Percentiles rank a stretch among this genome's conserved stretches.
Evolutionary conservation across 208 protist species (phyloP).

Genomic region (Crithidia bombi): DNA sequence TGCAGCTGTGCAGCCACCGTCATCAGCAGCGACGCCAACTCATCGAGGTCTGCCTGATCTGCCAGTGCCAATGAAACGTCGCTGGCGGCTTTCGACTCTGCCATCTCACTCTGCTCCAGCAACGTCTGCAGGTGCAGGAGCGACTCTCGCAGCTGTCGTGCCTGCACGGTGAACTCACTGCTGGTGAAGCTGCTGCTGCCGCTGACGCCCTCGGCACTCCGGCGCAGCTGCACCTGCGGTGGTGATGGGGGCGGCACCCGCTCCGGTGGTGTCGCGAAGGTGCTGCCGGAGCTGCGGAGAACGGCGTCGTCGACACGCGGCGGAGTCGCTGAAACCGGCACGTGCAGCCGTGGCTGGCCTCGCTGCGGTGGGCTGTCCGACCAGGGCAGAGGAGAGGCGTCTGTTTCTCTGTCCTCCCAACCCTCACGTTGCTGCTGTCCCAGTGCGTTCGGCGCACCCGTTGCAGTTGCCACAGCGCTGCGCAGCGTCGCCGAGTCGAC

Average conservation of each 20-base stretch:
- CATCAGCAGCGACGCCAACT: slow-evolving; percentile 37
- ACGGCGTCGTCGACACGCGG: slow-evolving; percentile 24
- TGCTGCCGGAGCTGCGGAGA: slow-evolving; percentile 16
- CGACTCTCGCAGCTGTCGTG: slow-evolving; percentile 48
- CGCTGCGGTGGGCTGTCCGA: slow-evolving; percentile 30
- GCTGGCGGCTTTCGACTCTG: not conserved
- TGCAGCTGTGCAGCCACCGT: slow-evolving; percentile 51
- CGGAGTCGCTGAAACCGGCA: too few relatives aligned
- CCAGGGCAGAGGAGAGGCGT: slow-evolving; percentile 11
- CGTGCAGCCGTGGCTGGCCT: not conserved
- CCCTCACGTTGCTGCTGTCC: too few relatives aligned
- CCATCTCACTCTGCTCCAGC: slow-evolving; percentile 40
- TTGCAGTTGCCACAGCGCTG: slow-evolving; percentile 8
- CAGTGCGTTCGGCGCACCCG: not conserved
- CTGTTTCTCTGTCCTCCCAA: not conserved
- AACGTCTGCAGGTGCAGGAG: slow-evolving; percentile 47
- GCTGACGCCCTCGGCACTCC: not conserved
- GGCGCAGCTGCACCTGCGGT: slow-evolving; percentile 6
- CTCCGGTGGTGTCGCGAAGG: not conserved
- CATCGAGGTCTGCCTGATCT: slow-evolving; percentile 33
- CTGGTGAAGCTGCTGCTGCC: not conserved
- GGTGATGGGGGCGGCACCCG: not conserved
- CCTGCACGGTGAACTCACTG: slow-evolving; percentile 34
- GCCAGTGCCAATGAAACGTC: slow-evolving; percentile 10
- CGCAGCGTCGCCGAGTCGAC: slow-evolving; percentile 28